Percentiles rank a stretch among this genome's conserved stretches.
These are phyloP conservation scores for Cinnamomum micranthum DNA, from an alignment of 164 flowering plant genomes.

Conservation along the genomic window DNA sequence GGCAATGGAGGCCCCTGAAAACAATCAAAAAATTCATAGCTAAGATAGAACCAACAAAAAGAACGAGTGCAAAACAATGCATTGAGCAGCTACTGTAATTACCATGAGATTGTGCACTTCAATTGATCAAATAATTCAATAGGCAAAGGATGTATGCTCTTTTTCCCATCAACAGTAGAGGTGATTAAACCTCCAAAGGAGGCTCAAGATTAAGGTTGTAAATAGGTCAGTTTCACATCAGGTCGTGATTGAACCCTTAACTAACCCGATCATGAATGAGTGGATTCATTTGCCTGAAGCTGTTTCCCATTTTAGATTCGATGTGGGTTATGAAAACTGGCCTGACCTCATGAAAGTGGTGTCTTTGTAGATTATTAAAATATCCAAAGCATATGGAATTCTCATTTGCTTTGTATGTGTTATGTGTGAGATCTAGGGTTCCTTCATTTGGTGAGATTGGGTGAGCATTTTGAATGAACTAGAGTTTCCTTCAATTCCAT, in stretches of 20 bases:
- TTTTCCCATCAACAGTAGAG: neutral
- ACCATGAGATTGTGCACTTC: neutral
- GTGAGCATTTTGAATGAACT: no score
- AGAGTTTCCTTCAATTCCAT: no score
- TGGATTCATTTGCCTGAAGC: no score
- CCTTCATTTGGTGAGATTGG: no score
- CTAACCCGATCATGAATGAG: neutral
- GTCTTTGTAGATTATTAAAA: no score
- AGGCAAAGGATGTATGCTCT: neutral
- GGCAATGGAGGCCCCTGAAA: conserved; percentile 35
- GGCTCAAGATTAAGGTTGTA: neutral
- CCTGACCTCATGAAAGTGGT: no score
- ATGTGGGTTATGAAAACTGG: no score
- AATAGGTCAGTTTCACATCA: neutral
- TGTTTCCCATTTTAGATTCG: no score
- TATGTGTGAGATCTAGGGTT: no score
- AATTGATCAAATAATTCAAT: neutral
- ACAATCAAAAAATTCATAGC: conserved; percentile 5
- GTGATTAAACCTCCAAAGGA: neutral
- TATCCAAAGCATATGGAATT: no score
- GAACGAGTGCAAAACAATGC: neutral
- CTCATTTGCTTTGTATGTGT: no score
- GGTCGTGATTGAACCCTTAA: neutral
- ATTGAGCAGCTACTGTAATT: neutral
- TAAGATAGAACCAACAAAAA: neutral